phyloP scores from a whole-genome alignment of 2,329 filamentous ascomycete genomes.

The Tolypocladium amazonense region DNA sequence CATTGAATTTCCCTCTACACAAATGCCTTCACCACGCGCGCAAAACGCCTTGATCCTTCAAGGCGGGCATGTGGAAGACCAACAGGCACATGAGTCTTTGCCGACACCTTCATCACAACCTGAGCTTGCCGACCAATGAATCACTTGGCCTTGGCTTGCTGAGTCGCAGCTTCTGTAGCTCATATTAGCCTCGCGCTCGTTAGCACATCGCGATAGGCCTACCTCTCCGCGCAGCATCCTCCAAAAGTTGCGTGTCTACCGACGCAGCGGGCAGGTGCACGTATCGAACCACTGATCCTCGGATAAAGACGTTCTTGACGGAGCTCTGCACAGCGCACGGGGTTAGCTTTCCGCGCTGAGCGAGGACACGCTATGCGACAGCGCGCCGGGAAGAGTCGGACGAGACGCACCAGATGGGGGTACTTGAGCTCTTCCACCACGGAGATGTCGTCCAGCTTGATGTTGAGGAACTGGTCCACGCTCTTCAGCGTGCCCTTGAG shows the following conservation, averaged over 20 bases:
- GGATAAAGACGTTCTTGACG: constrained; percentile 93
- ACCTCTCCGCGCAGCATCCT: constrained; percentile 88
- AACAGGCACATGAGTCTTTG: not conserved
- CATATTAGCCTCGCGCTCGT: not conserved
- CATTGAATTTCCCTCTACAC: not conserved
- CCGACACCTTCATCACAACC: not conserved
- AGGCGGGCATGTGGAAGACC: not conserved
- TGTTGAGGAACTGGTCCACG: constrained; percentile 98
- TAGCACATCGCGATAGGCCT: constrained; percentile 12
- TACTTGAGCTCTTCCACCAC: constrained; percentile 92
- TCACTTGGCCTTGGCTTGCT: constrained; percentile 46
- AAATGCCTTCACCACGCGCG: too few species aligned
- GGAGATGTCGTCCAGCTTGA: constrained; percentile 92
- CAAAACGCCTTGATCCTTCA: not conserved
- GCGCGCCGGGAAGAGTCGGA: not conserved
- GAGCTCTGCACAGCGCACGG: constrained; percentile 37
- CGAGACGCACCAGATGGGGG: constrained; percentile 64
- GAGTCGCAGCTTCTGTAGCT: constrained; percentile 42
- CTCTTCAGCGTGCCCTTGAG: constrained; percentile 93
- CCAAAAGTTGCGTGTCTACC: constrained; percentile 76
- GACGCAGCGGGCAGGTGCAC: constrained; percentile 75
- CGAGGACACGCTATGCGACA: not conserved
- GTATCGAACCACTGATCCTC: constrained; percentile 86
- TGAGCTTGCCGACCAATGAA: not conserved
- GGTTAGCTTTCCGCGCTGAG: constrained; percentile 1